Conservation (phyloP, 1,139 yeast genomes). For the Diutina sp. region DNA sequence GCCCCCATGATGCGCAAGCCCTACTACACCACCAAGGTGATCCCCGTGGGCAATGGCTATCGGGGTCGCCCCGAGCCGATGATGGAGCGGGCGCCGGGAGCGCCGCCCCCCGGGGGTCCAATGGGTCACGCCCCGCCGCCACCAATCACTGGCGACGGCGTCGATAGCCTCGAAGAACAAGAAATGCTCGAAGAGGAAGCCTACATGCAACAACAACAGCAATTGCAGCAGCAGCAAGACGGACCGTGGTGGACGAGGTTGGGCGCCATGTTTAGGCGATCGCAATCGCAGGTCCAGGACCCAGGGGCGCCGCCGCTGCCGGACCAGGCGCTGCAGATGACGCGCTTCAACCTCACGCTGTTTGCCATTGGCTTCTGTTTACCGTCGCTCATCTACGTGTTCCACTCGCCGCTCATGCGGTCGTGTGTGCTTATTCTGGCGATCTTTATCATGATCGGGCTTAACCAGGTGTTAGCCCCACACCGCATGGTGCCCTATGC, state of each 20-base stretch:
- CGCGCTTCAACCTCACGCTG: background rate
- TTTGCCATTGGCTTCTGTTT: slow-evolving; percentile 1
- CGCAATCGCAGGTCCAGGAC: background rate
- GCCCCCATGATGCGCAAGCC: background rate
- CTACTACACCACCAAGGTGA: background rate
- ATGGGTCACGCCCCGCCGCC: background rate
- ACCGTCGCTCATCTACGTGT: background rate
- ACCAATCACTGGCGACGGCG: background rate
- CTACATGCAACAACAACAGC: background rate
- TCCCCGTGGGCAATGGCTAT: background rate
- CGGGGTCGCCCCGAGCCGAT: background rate
- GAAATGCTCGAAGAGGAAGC: background rate
- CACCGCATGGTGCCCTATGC: background rate
- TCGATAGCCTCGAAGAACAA: background rate
- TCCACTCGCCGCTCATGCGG: background rate
- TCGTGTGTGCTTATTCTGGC: background rate
- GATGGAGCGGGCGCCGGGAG: background rate
- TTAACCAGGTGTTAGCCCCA: background rate
- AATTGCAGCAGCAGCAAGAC: background rate
- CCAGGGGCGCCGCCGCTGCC: background rate
- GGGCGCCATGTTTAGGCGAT: background rate
- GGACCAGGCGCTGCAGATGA: background rate
- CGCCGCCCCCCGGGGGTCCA: background rate
- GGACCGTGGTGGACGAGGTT: background rate
- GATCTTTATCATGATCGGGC: background rate